Percentiles rank a stretch among this genome's conserved stretches.
Evolutionary conservation across 441 rosid species (phyloP).

Genomic region (Viola pubescens): DNA sequence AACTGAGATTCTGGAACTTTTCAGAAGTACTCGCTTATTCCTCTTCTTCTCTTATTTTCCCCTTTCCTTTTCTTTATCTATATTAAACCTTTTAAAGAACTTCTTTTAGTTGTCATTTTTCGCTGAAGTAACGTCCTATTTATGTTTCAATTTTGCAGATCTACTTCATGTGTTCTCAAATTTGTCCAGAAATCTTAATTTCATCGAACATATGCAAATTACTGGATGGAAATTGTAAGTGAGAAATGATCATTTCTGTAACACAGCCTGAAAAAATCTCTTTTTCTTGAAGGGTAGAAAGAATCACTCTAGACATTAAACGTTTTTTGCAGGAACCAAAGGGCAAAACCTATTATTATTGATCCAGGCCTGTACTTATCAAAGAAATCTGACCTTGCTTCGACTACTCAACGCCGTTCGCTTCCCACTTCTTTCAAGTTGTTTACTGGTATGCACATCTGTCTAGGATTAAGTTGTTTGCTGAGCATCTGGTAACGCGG

Average conservation of each 20-base stretch:
- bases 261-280: too few species aligned
- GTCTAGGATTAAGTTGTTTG: conserved; percentile 6
- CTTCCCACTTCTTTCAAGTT: conserved; percentile 84
- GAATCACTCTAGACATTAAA: too few species aligned
- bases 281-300: too few species aligned
- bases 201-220: conserved; percentile 70
- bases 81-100: too few species aligned
- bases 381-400: conserved; percentile 76
- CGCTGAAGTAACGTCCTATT: conserved; percentile 11
- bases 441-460: conserved; percentile 51
- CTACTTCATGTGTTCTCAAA: conserved; percentile 67
- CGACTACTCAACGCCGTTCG: conserved; percentile 78
- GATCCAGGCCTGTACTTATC: conserved; percentile 93
- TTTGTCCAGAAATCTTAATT: conserved; percentile 64
- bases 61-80: too few species aligned
- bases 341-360: conserved; percentile 72
- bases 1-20: not conserved
- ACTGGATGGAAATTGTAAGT: conserved; percentile 95
- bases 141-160: conserved; percentile 43
- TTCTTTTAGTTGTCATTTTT: not conserved
- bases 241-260: conserved; percentile 1
- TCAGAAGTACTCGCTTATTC: too few species aligned
- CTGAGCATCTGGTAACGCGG: not conserved
- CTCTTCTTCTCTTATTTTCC: too few species aligned
- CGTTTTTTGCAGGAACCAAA: conserved; percentile 50